These are phyloP conservation scores for Gamsiella multidivaricata DNA, from an alignment of 192 early-diverging fungal species.

Conservation along the genomic window DNA sequence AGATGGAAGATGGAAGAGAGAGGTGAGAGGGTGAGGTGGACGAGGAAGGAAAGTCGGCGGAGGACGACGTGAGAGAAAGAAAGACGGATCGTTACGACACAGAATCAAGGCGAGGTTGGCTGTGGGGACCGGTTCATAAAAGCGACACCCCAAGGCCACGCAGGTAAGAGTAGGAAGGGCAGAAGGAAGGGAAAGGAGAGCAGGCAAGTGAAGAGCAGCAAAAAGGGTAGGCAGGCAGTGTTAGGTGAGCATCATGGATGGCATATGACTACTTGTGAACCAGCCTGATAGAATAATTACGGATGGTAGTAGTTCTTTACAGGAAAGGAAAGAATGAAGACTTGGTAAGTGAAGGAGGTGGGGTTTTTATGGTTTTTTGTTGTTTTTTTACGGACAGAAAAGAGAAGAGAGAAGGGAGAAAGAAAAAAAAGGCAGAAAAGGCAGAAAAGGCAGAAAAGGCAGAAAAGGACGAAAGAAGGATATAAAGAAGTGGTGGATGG, in stretches of 20 bases:
- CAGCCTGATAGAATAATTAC: neutral
- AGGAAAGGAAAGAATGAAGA: neutral
- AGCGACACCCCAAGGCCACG: no score
- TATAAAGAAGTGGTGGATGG: neutral
- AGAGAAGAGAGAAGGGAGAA: neutral
- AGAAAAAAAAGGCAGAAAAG: conserved; percentile 1
- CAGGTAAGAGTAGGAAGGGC: neutral
- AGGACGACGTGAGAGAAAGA: neutral
- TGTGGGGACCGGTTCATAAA: no score
- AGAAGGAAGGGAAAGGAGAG: neutral
- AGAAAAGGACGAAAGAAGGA: neutral
- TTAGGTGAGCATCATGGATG: neutral
- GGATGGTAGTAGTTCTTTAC: neutral
- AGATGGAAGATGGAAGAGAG: neutral
- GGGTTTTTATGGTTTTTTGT: no score
- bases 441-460: neutral
- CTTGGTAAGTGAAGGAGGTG: neutral
- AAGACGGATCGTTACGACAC: no score
- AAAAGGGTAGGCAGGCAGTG: conserved; percentile 8
- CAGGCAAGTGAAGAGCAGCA: neutral
- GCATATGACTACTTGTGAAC: neutral
- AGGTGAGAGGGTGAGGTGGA: neutral
- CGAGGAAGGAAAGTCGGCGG: neutral
- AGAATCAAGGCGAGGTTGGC: no score
- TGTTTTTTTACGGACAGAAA: no score